phyloP scores from a whole-genome alignment of 2,329 filamentous ascomycete genomes.

The Elsinoe arachidis region DNA sequence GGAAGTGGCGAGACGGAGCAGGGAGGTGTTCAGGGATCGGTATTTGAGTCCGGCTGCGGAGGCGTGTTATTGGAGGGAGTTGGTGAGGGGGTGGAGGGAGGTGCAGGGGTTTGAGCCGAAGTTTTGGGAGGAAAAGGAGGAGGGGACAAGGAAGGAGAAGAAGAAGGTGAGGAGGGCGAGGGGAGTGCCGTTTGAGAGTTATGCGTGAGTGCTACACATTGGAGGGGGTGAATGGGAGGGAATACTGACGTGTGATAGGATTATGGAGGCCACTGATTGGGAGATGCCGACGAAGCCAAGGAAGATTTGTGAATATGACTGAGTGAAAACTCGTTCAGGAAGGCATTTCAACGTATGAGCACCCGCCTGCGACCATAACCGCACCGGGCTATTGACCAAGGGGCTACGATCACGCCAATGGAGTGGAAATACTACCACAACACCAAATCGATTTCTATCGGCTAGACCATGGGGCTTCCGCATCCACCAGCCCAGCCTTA shows the following conservation, averaged over 20 bases:
- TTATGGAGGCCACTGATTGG: conserved; percentile 2
- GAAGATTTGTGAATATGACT: conserved; percentile 9
- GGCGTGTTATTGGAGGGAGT: conserved; percentile 25
- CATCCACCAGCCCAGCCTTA: no score
- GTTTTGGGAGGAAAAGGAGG: conserved; percentile 5
- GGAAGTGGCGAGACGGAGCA: conserved; percentile 22
- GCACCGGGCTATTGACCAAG: no score
- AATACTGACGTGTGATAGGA: neutral
- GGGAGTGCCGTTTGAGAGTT: conserved; percentile 10
- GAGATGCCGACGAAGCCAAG: neutral
- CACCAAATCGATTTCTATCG: no score
- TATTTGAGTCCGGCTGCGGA: conserved; percentile 25
- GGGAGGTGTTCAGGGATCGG: conserved; percentile 21
- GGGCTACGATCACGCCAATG: no score
- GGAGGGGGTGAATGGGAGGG: neutral
- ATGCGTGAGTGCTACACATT: neutral
- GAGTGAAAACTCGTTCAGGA: neutral
- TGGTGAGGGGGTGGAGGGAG: conserved; percentile 25
- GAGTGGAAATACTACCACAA: no score
- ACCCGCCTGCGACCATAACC: no score
- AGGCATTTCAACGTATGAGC: neutral
- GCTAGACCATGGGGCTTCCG: no score
- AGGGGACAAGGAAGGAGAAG: neutral
- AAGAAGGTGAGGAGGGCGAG: neutral
- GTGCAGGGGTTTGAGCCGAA: conserved; percentile 17